Evolutionary conservation across 2,329 filamentous ascomycete genomes (phyloP), one percentile per base, ranked within the genome.

Genomic region (Trichoderma sp.): DNA sequence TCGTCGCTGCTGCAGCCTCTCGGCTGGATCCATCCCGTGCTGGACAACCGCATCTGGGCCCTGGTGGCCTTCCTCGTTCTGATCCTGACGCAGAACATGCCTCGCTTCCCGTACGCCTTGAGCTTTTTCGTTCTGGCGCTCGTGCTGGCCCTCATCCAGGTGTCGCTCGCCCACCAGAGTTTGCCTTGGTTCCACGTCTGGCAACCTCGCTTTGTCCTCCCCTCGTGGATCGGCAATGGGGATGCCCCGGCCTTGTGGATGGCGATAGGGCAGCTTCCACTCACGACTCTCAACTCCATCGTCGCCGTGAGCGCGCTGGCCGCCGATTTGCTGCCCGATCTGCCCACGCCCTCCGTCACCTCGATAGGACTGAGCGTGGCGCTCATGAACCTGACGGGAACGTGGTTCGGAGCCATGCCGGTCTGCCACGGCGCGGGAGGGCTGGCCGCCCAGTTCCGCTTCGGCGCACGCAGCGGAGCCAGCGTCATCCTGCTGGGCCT

Each of bases 341-440:
- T 90, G 3, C 83, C 85, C 0, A 70, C 88, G 0, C 92, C 92
- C 0, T 87, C 86, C 0, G 89, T 92, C 6, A 94, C 92, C 0
- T 82, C 88, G 0, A 82, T 98, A 34, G 94, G 93, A 1, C 75
- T 93, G 66, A 96, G 92, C 63, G 91, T 98, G 4, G 88, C 89
- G 0, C 72, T 82, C 2, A 96, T 97, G 86, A 98, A 98, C 74
- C 79, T 97, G 3, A 75, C 90, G 1, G 90, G 90, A 17, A 93
- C 91, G 72, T 96, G 92, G 91, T 96, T 97, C 72, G 93, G 93
- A 55, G 90, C 90, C 5, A 98, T 97, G 95, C 95, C 94, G 3
- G 88, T 95, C 4, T 98, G 95, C 73, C 95, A 98, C 74, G 94
- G 94, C 5, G 92, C 92, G 0, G 94, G 94, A 2, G 94, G 94